These are phyloP conservation scores for Aspergillus tamarii DNA, from an alignment of 2,329 filamentous ascomycete species.

Conservation along the genomic window DNA sequence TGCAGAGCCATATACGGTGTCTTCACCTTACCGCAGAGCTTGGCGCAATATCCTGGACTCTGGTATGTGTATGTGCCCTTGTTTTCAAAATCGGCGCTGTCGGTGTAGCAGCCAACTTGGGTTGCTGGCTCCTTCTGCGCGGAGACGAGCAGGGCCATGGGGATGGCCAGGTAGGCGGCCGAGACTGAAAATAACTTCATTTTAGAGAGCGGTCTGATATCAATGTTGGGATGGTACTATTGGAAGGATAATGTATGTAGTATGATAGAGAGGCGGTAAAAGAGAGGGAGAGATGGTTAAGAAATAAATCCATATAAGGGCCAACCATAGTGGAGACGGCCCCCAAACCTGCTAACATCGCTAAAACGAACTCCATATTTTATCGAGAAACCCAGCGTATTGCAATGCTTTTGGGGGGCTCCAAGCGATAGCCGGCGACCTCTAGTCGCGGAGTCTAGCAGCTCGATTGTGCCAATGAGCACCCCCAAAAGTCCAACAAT, in stretches of 20 bases:
- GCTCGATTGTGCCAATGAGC: neutral
- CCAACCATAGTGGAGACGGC: neutral
- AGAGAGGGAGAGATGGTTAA: neutral
- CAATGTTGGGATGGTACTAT: neutral
- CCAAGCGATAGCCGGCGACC: neutral
- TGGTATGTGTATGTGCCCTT: conserved; percentile 3
- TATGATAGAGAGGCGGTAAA: neutral
- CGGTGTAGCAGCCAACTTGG: conserved; percentile 7
- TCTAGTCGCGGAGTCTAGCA: neutral
- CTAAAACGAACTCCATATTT: neutral
- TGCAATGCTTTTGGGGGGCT: neutral
- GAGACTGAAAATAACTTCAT: neutral
- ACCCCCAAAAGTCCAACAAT: neutral
- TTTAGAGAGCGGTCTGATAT: neutral
- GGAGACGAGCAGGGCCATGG: neutral
- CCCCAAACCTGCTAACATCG: neutral
- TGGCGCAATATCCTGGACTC: conserved; percentile 6
- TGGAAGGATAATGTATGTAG: neutral
- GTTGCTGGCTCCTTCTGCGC: neutral
- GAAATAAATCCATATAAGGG: neutral
- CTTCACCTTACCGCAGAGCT: neutral
- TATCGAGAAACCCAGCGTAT: neutral
- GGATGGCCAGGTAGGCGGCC: neutral
- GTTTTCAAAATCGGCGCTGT: neutral
- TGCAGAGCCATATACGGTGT: conserved; percentile 1